Conservation (phyloP, 257 asterid species). For the Nicotiana tomentosiformis region DNA sequence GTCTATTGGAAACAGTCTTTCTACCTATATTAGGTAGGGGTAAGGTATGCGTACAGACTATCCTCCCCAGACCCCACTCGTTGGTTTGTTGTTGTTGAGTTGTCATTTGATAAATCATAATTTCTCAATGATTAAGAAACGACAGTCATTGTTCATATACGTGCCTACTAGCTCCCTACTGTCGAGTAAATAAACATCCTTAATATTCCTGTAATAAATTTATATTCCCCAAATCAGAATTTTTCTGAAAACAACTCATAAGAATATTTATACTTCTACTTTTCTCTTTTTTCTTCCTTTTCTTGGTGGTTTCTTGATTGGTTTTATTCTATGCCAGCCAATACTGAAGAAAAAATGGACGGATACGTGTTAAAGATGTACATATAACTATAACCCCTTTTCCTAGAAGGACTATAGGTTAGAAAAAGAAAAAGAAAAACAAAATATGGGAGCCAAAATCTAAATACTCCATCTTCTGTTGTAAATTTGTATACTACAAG, state of each 20-base stretch:
- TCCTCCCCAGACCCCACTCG: too few species aligned
- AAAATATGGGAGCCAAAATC: background rate
- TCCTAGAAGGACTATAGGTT: background rate
- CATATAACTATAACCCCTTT: background rate
- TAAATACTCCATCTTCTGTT: background rate
- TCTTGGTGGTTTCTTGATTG: conserved; percentile 18
- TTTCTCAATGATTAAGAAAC: too few species aligned
- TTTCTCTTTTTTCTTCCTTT: conserved; percentile 1
- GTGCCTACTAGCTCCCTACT: background rate
- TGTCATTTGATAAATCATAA: background rate
- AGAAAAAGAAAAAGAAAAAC: background rate
- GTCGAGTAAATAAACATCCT: conserved; percentile 1
- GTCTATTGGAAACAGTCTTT: too few species aligned
- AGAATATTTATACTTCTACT: conserved; percentile 14
- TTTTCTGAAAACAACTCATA: conserved; percentile 2
- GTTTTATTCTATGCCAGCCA: conserved; percentile 22
- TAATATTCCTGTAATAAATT: conserved; percentile 3
- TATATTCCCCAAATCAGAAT: conserved; percentile 29
- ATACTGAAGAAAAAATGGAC: background rate
- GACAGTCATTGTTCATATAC: background rate
- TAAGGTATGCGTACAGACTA: too few species aligned
- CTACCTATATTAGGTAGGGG: too few species aligned
- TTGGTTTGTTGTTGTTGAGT: background rate
- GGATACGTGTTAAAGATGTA: background rate
- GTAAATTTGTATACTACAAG: background rate